These are phyloP conservation scores for Aureobasidium sp. DNA, from an alignment of 2,329 filamentous ascomycete genomes.

Conservation along the genomic window DNA sequence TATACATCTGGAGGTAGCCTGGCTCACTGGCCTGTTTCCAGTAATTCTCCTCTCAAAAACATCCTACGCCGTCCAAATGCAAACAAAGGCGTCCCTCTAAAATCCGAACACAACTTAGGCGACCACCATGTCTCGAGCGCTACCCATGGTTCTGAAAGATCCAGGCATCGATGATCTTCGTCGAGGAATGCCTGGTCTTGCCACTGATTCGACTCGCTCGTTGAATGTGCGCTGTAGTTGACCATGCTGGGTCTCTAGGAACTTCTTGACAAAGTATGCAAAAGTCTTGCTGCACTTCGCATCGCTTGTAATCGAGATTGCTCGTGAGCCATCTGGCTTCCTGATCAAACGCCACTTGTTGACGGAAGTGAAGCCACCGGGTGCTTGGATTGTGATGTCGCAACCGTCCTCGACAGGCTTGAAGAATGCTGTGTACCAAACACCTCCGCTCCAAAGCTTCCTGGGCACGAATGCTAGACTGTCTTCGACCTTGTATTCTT, in stretches of 20 bases:
- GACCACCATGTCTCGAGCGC: background rate
- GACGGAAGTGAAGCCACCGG: slow-evolving; percentile 28
- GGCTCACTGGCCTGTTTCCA: background rate
- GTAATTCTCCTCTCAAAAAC: background rate
- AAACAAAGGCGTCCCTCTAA: background rate
- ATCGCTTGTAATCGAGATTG: slow-evolving; percentile 25
- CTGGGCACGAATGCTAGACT: slow-evolving; percentile 31
- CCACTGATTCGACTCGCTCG: slow-evolving; percentile 20
- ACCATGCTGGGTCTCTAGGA: slow-evolving; percentile 27
- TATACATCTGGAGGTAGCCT: background rate
- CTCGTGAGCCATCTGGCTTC: slow-evolving; percentile 17
- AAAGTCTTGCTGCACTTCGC: slow-evolving; percentile 27
- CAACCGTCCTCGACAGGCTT: slow-evolving; percentile 26
- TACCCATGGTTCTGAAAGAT: background rate
- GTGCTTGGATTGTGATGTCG: slow-evolving; percentile 30
- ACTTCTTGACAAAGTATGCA: slow-evolving; percentile 29
- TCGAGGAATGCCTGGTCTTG: background rate
- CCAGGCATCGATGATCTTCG: slow-evolving; percentile 6
- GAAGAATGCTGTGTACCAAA: slow-evolving; percentile 28
- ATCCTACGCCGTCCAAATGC: background rate
- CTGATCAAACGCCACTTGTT: slow-evolving; percentile 29
- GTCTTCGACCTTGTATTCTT: slow-evolving; percentile 29
- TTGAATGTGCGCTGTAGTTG: slow-evolving; percentile 27
- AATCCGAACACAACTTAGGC: background rate
- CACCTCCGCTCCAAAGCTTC: slow-evolving; percentile 28